Conservation (phyloP, 352 stramenopile species). For the Pythium guiyangense region DNA sequence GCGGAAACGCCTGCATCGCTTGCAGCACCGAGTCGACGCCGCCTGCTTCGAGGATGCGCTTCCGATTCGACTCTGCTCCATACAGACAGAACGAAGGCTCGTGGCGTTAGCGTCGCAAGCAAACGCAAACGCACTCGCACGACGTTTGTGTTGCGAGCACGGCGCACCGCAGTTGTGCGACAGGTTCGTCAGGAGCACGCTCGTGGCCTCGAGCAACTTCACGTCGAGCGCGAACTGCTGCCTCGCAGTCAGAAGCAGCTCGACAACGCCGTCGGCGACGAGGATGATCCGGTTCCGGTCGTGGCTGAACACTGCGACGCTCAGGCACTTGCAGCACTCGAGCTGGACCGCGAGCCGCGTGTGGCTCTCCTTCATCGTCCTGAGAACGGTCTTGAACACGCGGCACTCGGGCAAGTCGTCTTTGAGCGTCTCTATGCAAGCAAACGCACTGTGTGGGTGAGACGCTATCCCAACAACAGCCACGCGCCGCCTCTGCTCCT, state of each 20-base stretch:
- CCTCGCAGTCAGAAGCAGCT: no score
- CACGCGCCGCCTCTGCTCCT: no score
- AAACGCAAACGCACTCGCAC: no score
- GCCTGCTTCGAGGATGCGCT: constrained; percentile 63
- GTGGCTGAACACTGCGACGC: constrained; percentile 68
- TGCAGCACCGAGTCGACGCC: constrained; percentile 78
- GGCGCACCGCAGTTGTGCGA: constrained; percentile 74
- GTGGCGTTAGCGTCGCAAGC: no score
- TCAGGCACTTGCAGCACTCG: constrained; percentile 74
- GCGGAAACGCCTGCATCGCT: constrained; percentile 82
- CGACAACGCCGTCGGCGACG: constrained; percentile 59
- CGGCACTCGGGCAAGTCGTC: constrained; percentile 71
- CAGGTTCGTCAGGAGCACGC: constrained; percentile 84
- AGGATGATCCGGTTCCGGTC: constrained; percentile 74
- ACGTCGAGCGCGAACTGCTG: no score
- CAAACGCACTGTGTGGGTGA: no score
- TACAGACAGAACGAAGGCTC: constrained; percentile 22
- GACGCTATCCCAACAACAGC: no score
- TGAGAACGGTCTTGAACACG: constrained; percentile 50
- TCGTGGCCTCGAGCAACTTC: no score
- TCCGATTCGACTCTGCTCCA: constrained; percentile 73
- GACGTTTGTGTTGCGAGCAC: constrained; percentile 11
- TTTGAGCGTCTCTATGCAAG: constrained; percentile 55
- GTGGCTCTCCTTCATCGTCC: constrained; percentile 55
- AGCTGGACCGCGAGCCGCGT: constrained; percentile 59